Conservation (phyloP, 2,329 filamentous ascomycete genomes). For the Fusarium agapanthi region DNA sequence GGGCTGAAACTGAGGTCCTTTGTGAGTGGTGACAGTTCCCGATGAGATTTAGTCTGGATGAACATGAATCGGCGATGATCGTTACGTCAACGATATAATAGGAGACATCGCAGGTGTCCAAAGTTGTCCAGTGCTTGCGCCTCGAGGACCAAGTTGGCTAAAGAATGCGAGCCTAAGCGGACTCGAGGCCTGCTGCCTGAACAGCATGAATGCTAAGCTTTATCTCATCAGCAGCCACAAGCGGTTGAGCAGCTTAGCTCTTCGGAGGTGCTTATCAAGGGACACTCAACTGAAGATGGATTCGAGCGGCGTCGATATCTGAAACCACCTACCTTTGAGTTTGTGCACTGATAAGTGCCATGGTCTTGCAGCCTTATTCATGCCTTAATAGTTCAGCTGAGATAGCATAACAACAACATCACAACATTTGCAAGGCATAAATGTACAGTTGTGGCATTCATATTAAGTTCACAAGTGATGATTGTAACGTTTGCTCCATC, state of each 20-base stretch:
- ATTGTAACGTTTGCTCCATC: neutral
- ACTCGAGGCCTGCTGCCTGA: neutral
- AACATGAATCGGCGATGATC: neutral
- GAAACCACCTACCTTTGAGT: neutral
- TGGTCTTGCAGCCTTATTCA: neutral
- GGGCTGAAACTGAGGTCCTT: slow-evolving; percentile 9
- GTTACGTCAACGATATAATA: neutral
- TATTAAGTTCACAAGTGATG: neutral
- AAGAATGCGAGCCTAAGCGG: neutral
- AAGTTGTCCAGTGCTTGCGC: neutral
- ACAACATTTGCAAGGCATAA: neutral
- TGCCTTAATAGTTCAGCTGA: neutral
- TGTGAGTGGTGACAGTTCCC: neutral
- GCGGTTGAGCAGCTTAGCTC: neutral
- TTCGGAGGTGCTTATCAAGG: neutral
- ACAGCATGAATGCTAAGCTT: neutral
- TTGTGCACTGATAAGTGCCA: neutral
- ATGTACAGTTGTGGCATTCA: neutral
- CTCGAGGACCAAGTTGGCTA: neutral
- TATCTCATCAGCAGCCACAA: neutral
- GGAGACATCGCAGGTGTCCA: neutral
- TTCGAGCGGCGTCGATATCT: neutral
- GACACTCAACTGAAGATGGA: neutral
- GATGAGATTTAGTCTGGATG: slow-evolving; percentile 14
- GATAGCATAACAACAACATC: neutral